These are phyloP conservation scores for Cutaneotrichosporon dermatis DNA, from an alignment of 1,284 basidiomycete genomes.

Conservation along the genomic window DNA sequence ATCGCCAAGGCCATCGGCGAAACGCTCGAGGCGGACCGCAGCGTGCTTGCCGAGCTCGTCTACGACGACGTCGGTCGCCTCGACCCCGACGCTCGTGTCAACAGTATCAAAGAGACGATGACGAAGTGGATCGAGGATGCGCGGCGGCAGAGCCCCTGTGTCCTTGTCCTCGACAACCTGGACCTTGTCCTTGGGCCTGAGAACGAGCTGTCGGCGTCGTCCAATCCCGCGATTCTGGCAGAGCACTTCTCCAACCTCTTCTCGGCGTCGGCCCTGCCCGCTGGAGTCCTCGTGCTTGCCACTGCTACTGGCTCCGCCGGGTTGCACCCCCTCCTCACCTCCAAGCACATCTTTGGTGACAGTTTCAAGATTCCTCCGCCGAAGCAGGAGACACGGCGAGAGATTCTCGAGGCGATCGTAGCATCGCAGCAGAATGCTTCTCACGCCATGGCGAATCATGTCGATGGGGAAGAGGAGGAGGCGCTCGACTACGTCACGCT, in stretches of 20 bases:
- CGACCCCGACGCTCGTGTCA: slow-evolving; percentile 33
- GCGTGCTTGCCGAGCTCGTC: slow-evolving; percentile 60
- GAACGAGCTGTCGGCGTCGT: slow-evolving; percentile 70
- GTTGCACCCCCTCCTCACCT: slow-evolving; percentile 69
- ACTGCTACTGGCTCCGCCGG: slow-evolving; percentile 68
- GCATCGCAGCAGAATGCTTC: slow-evolving; percentile 33
- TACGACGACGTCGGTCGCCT: slow-evolving; percentile 38
- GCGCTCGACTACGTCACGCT: slow-evolving; percentile 73
- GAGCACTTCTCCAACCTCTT: slow-evolving; percentile 59
- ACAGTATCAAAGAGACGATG: slow-evolving; percentile 63
- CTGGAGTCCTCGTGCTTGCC: slow-evolving; percentile 70
- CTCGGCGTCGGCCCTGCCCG: slow-evolving; percentile 51
- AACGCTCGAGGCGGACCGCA: slow-evolving; percentile 60
- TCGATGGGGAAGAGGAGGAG: slow-evolving; percentile 31
- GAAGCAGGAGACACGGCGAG: slow-evolving; percentile 48
- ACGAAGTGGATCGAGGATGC: slow-evolving; percentile 72
- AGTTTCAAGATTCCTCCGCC: slow-evolving; percentile 66
- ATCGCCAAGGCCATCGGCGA: slow-evolving; percentile 63
- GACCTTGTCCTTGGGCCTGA: slow-evolving; percentile 80
- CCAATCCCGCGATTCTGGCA: slow-evolving; percentile 53
- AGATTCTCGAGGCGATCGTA: slow-evolving; percentile 68
- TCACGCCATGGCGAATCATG: slow-evolving; percentile 5
- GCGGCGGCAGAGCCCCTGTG: slow-evolving; percentile 68
- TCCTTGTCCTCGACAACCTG: slow-evolving; percentile 91
- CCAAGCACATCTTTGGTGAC: slow-evolving; percentile 77